Percentiles rank a stretch among this genome's conserved stretches.
These are phyloP conservation scores for Rhodotorula glutinis DNA, from an alignment of 1,284 basidiomycete species.

Conservation along the genomic window DNA sequence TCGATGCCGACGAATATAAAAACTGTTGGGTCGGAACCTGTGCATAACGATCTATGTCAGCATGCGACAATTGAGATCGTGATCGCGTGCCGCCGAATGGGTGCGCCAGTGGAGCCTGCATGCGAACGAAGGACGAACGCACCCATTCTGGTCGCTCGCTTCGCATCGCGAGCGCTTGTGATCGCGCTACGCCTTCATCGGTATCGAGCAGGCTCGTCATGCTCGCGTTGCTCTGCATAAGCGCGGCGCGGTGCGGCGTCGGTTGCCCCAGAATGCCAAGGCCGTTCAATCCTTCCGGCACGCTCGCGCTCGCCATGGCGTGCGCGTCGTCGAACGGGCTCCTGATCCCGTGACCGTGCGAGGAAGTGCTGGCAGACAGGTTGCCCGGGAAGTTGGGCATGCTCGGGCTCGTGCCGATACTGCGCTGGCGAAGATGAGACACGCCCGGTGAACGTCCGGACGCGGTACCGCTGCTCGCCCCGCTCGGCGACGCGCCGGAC, in stretches of 20 bases:
- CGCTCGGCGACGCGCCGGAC: too few relatives aligned
- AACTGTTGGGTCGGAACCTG: conserved; percentile 30
- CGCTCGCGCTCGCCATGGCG: conserved; percentile 9
- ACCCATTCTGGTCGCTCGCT: conserved; percentile 26
- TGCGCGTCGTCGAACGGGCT: conserved; percentile 23
- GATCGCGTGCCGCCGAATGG: too few relatives aligned
- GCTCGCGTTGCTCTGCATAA: conserved; percentile 6
- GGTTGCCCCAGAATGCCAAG: conserved; percentile 1
- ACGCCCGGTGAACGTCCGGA: background rate
- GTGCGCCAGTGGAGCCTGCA: too few relatives aligned
- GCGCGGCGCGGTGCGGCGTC: conserved; percentile 15
- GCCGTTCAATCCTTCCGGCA: background rate
- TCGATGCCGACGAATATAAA: conserved; percentile 18
- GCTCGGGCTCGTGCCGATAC: conserved; percentile 5
- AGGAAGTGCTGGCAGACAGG: background rate
- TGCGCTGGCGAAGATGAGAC: conserved; percentile 19
- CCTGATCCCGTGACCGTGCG: background rate
- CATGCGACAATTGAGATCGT: background rate
- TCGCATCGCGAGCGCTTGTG: conserved; percentile 26
- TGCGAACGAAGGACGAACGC: background rate
- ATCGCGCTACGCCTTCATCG: background rate
- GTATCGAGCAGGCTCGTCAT: background rate
- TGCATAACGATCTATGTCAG: background rate
- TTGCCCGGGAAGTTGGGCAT: background rate
- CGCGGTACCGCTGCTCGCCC: background rate